A percentile compares a stretch with the other conserved stretches of the same genome.
Conservation (phyloP, 805 yeast species). For the Wickerhamiella australiensis region DNA sequence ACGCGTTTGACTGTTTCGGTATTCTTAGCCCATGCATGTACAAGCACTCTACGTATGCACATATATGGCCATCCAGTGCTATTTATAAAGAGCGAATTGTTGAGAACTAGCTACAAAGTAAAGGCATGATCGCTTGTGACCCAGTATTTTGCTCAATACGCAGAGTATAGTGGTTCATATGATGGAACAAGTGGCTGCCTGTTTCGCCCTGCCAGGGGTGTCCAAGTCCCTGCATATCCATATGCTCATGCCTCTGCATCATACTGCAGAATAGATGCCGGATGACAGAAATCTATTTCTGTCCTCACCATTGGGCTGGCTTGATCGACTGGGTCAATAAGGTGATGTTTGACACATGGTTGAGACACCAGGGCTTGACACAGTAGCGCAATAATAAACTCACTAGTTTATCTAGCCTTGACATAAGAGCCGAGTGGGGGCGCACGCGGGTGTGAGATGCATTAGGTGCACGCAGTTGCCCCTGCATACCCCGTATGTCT, state of each 20-base stretch:
- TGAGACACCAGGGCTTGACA: not conserved
- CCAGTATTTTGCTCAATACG: too few species aligned
- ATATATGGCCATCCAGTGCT: not conserved
- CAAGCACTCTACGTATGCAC: not conserved
- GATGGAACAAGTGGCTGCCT: too few species aligned
- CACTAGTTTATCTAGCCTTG: too few species aligned
- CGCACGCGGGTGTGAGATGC: too few species aligned
- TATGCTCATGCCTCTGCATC: too few species aligned
- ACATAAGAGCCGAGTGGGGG: too few species aligned
- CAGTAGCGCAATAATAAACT: too few species aligned
- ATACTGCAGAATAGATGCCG: not conserved
- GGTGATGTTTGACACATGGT: not conserved
- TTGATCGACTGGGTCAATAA: not conserved
- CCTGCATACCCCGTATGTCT: not conserved
- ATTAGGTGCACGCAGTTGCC: not conserved
- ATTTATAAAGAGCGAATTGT: too few species aligned
- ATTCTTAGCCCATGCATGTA: not conserved
- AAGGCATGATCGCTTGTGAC: too few species aligned
- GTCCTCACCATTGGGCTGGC: not conserved
- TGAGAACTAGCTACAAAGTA: too few species aligned
- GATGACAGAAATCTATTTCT: not conserved
- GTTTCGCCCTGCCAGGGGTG: not conserved
- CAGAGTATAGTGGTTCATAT: too few species aligned
- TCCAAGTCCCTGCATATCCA: not conserved
- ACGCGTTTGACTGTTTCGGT: too few species aligned